Evolutionary conservation across 495 filamentous ascomycete genomes (phyloP), one percentile per base, ranked within the genome.

Genomic region (Penicillium taxi): DNA sequence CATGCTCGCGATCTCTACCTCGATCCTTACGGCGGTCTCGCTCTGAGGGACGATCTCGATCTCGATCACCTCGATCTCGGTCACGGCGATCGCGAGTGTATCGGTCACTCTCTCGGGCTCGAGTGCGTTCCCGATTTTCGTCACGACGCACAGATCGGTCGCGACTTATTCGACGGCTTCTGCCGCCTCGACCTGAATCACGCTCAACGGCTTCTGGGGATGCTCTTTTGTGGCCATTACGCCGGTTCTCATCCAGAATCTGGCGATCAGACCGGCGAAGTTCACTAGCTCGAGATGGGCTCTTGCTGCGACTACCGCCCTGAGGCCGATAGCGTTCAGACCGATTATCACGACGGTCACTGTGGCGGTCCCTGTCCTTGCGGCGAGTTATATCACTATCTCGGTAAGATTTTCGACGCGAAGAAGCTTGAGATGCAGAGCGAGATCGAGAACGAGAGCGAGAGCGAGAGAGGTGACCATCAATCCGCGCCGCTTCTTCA

Each of bases 351-450:
- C 61, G 66, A 37, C 60, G 52, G 21, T 50, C 59, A 45, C 39
- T 60, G 41, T 56, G 56, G 13, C 55, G 45, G 14, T 80, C 74
- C 21, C 67, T 44, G 9, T 29, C 35, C 11, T 26, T 25, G n/a
- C n/a, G n/a, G n/a, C n/a, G n/a, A n/a, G n/a, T n/a, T n/a, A n/a
- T n/a, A 9, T 58, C 54, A 37, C 48, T 50, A 9, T 69, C 64
- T 11, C 53, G 52, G n/a, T 72, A 67, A 33, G 68, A 64, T 17
- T 69, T 70, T 14, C 64, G 61, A 32, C 67, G 66, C 7, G 70
- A 66, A 9, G 74, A 70, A n/a, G 58, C 59, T 0, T 65, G 61
- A 2, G 77, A 78, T 12, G 61, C 61, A 0, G 75, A 78, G 11
- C 68, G 58, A n/a, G 72, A 64, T 7, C 59, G 66, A 9, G 74